A percentile compares a stretch with the other conserved stretches of the same genome.
Conservation (phyloP, 805 yeast genomes). For the Starmerella geochares region DNA sequence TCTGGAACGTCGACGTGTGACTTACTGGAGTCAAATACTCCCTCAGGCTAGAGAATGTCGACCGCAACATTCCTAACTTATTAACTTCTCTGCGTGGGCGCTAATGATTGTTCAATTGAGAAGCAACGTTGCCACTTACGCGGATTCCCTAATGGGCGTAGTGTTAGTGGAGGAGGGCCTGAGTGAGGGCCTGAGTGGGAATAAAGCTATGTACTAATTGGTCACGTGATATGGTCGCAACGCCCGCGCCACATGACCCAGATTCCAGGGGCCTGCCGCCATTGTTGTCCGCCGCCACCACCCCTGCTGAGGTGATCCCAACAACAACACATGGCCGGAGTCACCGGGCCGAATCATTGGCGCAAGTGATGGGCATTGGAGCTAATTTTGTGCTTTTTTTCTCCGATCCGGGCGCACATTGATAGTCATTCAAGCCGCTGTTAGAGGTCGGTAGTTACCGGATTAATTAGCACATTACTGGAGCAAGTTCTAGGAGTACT, state of each 20-base stretch:
- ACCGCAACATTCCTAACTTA: conserved; percentile 16
- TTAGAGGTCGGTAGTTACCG: no score
- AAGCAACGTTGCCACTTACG: background rate
- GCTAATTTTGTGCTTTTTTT: no score
- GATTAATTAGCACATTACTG: no score
- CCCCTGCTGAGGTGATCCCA: no score
- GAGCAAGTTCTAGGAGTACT: no score
- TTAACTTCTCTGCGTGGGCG: background rate
- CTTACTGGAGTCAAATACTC: conserved; percentile 89
- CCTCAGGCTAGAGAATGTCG: conserved; percentile 38
- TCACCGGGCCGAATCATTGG: no score
- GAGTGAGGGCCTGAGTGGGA: background rate
- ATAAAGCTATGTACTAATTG: background rate
- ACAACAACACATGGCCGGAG: no score
- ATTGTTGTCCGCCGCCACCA: no score
- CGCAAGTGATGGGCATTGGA: no score
- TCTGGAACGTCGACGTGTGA: conserved; percentile 72
- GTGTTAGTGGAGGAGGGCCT: conserved; percentile 3
- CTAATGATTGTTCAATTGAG: background rate
- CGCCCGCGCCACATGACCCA: background rate
- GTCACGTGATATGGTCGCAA: background rate
- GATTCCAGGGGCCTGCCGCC: no score
- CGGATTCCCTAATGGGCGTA: background rate
- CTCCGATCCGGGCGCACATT: no score
- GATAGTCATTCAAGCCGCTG: no score